These are phyloP conservation scores for Cydonia oblonga DNA, from an alignment of 331 rosid genomes.

Conservation along the genomic window DNA sequence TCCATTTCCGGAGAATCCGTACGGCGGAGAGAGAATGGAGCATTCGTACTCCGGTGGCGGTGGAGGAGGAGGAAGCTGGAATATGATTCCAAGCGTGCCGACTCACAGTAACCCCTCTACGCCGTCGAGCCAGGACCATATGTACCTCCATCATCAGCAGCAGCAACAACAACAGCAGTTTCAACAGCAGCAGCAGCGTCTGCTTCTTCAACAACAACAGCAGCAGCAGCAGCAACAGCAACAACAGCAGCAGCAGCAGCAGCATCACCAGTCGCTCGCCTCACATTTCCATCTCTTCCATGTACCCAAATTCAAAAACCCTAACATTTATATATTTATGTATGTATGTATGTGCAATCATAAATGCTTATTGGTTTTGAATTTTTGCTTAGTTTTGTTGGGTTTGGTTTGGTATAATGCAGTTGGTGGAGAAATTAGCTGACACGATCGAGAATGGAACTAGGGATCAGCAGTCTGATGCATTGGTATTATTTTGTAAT, in stretches of 20 bases:
- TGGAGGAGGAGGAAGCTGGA: slow-evolving; percentile 70
- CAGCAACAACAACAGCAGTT: too few species aligned
- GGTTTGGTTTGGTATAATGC: slow-evolving; percentile 9
- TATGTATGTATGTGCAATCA: not conserved
- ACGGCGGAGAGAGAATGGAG: slow-evolving; percentile 31
- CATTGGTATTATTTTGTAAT: slow-evolving; percentile 35
- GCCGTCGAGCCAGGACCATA: slow-evolving; percentile 59
- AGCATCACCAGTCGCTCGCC: slow-evolving; percentile 77
- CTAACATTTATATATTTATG: not conserved
- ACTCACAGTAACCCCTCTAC: slow-evolving; percentile 43
- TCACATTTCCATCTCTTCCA: slow-evolving; percentile 74
- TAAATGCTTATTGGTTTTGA: not conserved
- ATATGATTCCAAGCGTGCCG: slow-evolving; percentile 50
- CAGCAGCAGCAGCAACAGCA: slow-evolving; percentile 12
- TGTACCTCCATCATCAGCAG: too few species aligned
- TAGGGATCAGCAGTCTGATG: slow-evolving; percentile 76
- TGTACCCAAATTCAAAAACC: slow-evolving; percentile 20
- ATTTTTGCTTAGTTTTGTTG: not conserved
- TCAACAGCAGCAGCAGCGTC: slow-evolving; percentile 2
- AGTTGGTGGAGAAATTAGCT: slow-evolving; percentile 82
- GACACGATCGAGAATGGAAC: slow-evolving; percentile 59
- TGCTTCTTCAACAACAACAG: slow-evolving; percentile 22
- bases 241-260: slow-evolving; percentile 24
- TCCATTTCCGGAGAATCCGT: not conserved
- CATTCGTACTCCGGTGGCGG: slow-evolving; percentile 47